A percentile compares a stretch with the other conserved stretches of the same genome.
Conservation (phyloP, 1,284 basidiomycete species). For the Irpex lacteus region DNA sequence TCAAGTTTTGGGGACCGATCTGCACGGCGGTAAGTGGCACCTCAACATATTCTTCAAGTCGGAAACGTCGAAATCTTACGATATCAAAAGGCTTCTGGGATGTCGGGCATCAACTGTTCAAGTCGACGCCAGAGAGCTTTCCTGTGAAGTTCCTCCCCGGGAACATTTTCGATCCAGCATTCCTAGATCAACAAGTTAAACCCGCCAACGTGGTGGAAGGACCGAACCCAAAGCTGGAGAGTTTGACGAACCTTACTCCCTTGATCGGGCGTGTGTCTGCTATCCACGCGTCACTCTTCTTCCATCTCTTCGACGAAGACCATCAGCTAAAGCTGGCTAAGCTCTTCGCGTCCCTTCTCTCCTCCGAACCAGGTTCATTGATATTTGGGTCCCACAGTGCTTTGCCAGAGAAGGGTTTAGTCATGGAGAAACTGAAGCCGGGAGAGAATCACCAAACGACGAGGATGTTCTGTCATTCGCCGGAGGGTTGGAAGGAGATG, state of each 20-base stretch:
- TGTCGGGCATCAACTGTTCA: slow-evolving; percentile 33
- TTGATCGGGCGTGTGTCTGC: slow-evolving; percentile 43
- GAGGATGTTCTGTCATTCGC: slow-evolving; percentile 29
- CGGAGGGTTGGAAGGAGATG: slow-evolving; percentile 38
- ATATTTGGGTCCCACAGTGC: slow-evolving; percentile 34
- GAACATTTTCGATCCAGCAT: slow-evolving; percentile 38
- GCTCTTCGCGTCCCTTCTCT: slow-evolving; percentile 38
- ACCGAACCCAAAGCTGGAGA: slow-evolving; percentile 19
- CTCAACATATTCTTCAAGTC: neutral
- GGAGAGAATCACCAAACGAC: slow-evolving; percentile 21
- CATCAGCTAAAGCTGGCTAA: slow-evolving; percentile 35
- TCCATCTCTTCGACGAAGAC: slow-evolving; percentile 50
- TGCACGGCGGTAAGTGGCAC: slow-evolving; percentile 25
- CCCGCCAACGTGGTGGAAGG: neutral
- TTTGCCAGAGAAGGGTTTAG: slow-evolving; percentile 23
- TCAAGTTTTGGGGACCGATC: slow-evolving; percentile 33
- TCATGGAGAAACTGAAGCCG: slow-evolving; percentile 16
- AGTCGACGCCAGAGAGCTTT: slow-evolving; percentile 34
- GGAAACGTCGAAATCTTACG: neutral
- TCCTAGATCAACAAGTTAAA: slow-evolving; percentile 22
- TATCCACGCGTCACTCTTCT: slow-evolving; percentile 47
- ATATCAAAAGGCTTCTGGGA: slow-evolving; percentile 30
- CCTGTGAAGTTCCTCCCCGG: slow-evolving; percentile 44
- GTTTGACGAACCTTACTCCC: slow-evolving; percentile 37
- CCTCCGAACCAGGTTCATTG: slow-evolving; percentile 34